Evolutionary conservation across 1,284 basidiomycete species (phyloP).

Genomic region (Naganishia sp.): DNA sequence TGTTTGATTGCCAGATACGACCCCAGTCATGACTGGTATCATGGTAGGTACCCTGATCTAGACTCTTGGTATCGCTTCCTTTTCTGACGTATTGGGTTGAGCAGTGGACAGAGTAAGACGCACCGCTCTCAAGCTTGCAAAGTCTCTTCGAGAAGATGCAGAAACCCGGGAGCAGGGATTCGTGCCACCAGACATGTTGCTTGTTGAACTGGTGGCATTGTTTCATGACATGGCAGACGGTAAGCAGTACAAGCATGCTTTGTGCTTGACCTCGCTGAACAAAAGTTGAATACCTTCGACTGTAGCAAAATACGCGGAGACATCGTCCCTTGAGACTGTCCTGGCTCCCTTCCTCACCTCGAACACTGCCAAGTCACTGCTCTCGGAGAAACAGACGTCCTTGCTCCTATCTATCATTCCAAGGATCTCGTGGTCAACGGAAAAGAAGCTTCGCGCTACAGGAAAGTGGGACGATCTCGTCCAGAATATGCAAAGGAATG

Average conservation of each 20-base stretch:
- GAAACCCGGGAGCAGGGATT: slow-evolving; percentile 43
- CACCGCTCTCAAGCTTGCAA: slow-evolving; percentile 70
- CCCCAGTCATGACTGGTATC: slow-evolving; percentile 84
- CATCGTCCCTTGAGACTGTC: slow-evolving; percentile 36
- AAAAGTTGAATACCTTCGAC: neutral
- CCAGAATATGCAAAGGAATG: slow-evolving; percentile 60
- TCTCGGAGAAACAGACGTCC: slow-evolving; percentile 32
- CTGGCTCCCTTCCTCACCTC: slow-evolving; percentile 39
- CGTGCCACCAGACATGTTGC: slow-evolving; percentile 62
- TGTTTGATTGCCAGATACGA: slow-evolving; percentile 61
- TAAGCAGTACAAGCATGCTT: neutral
- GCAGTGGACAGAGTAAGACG: slow-evolving; percentile 77
- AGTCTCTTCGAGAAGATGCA: slow-evolving; percentile 47
- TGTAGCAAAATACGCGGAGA: slow-evolving; percentile 46
- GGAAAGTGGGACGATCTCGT: slow-evolving; percentile 57
- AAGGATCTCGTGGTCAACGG: slow-evolving; percentile 83
- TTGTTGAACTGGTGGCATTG: slow-evolving; percentile 78
- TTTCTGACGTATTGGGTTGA: neutral
- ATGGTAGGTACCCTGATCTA: slow-evolving; percentile 61
- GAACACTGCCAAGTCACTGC: neutral
- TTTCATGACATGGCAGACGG: slow-evolving; percentile 71
- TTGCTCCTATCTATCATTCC: slow-evolving; percentile 64
- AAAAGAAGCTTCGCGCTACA: slow-evolving; percentile 65
- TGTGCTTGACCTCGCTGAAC: neutral
- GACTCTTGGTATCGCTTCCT: slow-evolving; percentile 21